These are phyloP conservation scores for Tricholoma saponaceum DNA, from an alignment of 768 basidiomycete genomes.

Conservation along the genomic window DNA sequence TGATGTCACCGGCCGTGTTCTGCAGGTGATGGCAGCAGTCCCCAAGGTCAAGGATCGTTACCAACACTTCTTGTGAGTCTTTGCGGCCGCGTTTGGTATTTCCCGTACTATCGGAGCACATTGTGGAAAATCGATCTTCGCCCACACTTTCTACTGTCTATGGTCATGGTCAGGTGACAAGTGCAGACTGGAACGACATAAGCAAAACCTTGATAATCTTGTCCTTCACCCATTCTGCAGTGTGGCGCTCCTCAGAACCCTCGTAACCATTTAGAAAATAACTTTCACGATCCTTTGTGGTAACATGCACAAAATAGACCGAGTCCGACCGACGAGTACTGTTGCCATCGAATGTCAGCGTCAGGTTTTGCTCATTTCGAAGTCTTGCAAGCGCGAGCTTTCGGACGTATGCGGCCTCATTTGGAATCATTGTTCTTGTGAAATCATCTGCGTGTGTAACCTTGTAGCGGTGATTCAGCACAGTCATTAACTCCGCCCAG, in stretches of 20 bases:
- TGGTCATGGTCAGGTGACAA: background rate
- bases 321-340: background rate
- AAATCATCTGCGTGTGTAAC: background rate
- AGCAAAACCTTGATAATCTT: background rate
- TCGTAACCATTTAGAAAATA: slow-evolving; percentile 3
- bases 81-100: background rate
- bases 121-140: background rate
- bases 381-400: background rate
- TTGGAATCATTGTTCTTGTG: background rate
- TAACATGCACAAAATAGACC: background rate
- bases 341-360: background rate
- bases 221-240: background rate
- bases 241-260: slow-evolving; percentile 1
- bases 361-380: background rate
- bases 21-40: background rate
- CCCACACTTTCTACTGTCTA: background rate
- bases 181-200: background rate
- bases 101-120: background rate
- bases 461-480: background rate
- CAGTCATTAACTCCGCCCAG: background rate
- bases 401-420: background rate
- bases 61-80: background rate
- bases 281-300: background rate
- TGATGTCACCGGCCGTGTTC: background rate
- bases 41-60: background rate